A percentile compares a stretch with the other conserved stretches of the same genome.
phyloP scores from a whole-genome alignment of 768 basidiomycete genomes.

The Tylopilus plumbeoviolaceoides region DNA sequence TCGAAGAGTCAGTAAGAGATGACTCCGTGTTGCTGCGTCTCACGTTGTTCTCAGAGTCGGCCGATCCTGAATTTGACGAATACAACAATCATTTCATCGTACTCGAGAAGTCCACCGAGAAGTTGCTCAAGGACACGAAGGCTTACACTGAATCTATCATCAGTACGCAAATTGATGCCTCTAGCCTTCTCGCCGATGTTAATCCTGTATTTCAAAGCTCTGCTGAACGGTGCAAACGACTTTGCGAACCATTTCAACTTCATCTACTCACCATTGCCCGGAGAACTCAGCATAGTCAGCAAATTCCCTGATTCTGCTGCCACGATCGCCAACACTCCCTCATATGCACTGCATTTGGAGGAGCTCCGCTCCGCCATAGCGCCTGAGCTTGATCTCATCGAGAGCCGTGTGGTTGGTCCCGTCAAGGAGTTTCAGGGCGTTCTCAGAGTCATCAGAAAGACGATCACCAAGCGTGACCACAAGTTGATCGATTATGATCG shows the following conservation, averaged over 20 bases:
- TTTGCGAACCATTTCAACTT: conserved; percentile 61
- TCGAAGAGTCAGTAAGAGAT: conserved; percentile 70
- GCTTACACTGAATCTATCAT: conserved; percentile 81
- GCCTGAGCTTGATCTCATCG: conserved; percentile 94
- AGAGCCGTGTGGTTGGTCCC: conserved; percentile 78
- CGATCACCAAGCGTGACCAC: conserved; percentile 93
- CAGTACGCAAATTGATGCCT: conserved; percentile 34
- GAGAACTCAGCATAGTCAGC: conserved; percentile 75
- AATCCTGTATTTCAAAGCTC: conserved; percentile 36
- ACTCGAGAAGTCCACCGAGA: conserved; percentile 80
- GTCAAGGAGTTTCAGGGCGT: conserved; percentile 85
- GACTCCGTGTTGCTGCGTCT: background rate
- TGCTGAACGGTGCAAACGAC: conserved; percentile 62
- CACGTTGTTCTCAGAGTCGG: conserved; percentile 50
- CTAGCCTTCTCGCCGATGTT: background rate
- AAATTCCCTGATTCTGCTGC: conserved; percentile 76
- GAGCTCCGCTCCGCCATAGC: conserved; percentile 74
- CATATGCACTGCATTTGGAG: conserved; percentile 71
- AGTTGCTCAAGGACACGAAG: conserved; percentile 88
- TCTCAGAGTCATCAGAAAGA: conserved; percentile 89
- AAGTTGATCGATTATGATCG: conserved; percentile 97
- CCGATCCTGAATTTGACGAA: conserved; percentile 88
- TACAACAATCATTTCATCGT: conserved; percentile 71
- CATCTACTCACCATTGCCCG: conserved; percentile 60
- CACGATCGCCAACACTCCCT: conserved; percentile 73